A percentile compares a stretch with the other conserved stretches of the same genome.
phyloP scores from a whole-genome alignment of 306 rosid species.

The Carpinus fangiana region DNA sequence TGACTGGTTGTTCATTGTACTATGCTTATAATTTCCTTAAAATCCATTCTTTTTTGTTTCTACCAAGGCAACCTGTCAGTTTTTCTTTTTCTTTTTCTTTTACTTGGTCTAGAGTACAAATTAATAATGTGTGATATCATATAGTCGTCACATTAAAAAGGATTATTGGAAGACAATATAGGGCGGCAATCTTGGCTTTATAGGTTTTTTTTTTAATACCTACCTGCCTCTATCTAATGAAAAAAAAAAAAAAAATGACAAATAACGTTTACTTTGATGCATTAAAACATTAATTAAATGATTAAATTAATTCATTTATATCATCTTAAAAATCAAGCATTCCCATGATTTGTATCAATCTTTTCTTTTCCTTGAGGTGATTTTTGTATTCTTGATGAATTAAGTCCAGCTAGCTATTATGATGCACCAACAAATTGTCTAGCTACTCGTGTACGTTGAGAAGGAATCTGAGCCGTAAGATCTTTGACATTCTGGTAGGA shows the following conservation, averaged over 20 bases:
- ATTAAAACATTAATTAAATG: too few species aligned
- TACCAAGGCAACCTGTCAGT: not conserved
- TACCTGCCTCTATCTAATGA: too few species aligned
- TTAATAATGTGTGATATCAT: not conserved
- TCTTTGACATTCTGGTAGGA: slow-evolving; percentile 48
- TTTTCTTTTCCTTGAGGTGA: not conserved
- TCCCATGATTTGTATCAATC: not conserved
- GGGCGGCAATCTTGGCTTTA: not conserved
- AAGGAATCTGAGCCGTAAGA: slow-evolving; percentile 41
- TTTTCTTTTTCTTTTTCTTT: not conserved
- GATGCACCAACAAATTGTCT: too few species aligned
- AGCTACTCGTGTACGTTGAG: not conserved
- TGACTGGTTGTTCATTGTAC: not conserved
- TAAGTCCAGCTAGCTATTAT: too few species aligned
- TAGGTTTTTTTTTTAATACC: too few species aligned
- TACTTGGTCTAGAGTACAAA: not conserved
- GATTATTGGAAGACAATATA: not conserved
- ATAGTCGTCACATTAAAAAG: not conserved
- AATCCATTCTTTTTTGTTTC: too few species aligned
- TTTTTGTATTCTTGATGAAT: too few species aligned
- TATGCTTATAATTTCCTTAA: too few species aligned
- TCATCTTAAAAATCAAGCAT: not conserved
- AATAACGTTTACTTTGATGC: too few species aligned
- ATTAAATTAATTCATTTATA: too few species aligned
- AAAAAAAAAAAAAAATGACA: too few species aligned